Conservation (phyloP, 2,329 filamentous ascomycete genomes). For the Dendrostoma leiphaemia region DNA sequence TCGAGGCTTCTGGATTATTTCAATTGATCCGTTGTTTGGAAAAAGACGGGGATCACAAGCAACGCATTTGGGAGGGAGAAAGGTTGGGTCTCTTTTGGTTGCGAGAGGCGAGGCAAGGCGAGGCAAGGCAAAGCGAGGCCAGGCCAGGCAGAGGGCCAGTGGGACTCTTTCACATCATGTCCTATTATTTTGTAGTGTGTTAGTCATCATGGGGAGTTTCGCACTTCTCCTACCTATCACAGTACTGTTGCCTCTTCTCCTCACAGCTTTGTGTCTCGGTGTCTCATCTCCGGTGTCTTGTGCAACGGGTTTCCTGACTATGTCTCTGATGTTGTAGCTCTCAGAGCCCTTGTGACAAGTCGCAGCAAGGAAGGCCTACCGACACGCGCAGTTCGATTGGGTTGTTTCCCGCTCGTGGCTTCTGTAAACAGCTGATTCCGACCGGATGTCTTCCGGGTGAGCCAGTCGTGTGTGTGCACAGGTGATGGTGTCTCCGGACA, state of each 20-base stretch:
- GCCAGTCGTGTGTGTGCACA: no score
- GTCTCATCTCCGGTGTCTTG: no score
- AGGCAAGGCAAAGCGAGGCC: no score
- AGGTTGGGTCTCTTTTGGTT: neutral
- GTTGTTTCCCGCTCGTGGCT: no score
- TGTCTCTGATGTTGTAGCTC: neutral
- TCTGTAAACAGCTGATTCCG: no score
- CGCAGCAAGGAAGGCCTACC: no score
- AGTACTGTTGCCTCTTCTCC: neutral
- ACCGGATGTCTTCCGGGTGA: neutral
- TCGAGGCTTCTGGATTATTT: neutral
- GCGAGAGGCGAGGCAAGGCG: no score
- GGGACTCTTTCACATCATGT: neutral
- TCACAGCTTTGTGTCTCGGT: neutral
- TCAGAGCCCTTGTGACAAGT: neutral
- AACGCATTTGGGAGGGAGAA: neutral
- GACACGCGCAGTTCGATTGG: no score
- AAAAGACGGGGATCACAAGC: neutral
- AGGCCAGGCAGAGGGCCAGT: neutral
- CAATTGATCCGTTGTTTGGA: neutral
- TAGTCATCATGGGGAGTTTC: neutral
- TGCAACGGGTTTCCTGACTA: no score
- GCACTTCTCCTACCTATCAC: neutral
- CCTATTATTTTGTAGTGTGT: neutral
- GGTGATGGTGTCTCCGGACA: no score